These are phyloP conservation scores for Leccinum subrobustum DNA, from an alignment of 1,284 basidiomycete genomes.

Conservation along the genomic window DNA sequence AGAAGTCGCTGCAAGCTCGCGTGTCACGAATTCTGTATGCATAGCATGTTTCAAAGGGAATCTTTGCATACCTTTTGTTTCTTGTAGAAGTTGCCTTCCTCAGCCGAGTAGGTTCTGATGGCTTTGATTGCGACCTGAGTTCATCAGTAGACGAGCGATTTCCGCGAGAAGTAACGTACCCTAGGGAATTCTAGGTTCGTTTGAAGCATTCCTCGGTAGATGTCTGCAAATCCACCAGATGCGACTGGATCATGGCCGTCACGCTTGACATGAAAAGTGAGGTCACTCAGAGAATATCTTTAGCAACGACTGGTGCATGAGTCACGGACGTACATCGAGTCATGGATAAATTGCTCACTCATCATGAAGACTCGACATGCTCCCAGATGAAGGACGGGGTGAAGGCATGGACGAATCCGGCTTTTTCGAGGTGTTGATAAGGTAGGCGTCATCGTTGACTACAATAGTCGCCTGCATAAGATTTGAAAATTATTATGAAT, in stretches of 20 bases:
- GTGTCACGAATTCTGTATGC: not conserved
- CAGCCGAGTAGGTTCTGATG: constrained; percentile 14
- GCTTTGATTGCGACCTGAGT: constrained; percentile 17
- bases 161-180: constrained; percentile 1
- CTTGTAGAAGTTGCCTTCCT: constrained; percentile 8
- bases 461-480: not conserved
- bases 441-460: not conserved
- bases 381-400: not conserved
- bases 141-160: not conserved
- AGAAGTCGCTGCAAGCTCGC: constrained; percentile 5
- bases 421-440: not conserved
- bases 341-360: not conserved
- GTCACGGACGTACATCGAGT: not conserved
- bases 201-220: constrained; percentile 16
- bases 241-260: constrained; percentile 14
- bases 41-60: not conserved
- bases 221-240: constrained; percentile 17
- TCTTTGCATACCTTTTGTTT: constrained; percentile 12
- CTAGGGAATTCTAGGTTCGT: constrained; percentile 1
- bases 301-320: not conserved
- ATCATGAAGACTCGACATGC: not conserved
- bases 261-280: constrained; percentile 11
- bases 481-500: not conserved
- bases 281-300: constrained; percentile 9
- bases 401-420: not conserved